A percentile compares a stretch with the other conserved stretches of the same genome.
phyloP scores from a whole-genome alignment of 2,329 filamentous ascomycete genomes.

The Fusarium drepaniforme region DNA sequence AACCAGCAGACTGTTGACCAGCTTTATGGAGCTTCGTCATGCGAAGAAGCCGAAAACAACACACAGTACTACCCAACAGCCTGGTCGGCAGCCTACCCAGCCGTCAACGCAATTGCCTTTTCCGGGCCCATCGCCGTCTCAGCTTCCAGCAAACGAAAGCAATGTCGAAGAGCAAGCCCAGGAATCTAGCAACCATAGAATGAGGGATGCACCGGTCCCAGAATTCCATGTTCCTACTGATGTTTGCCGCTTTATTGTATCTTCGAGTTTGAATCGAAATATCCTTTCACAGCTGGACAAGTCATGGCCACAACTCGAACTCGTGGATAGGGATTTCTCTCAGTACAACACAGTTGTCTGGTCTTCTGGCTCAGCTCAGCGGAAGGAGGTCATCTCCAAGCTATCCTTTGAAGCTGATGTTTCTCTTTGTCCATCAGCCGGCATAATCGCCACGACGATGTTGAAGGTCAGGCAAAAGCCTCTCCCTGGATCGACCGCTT shows the following conservation, averaged over 20 bases:
- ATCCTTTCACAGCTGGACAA: conserved; percentile 64
- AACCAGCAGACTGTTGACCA: conserved; percentile 45
- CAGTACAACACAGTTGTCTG: conserved; percentile 51
- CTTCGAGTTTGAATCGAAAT: conserved; percentile 59
- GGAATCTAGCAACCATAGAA: background rate
- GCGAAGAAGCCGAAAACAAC: conserved; percentile 39
- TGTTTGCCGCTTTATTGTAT: conserved; percentile 60
- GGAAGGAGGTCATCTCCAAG: conserved; percentile 47
- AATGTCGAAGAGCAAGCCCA: background rate
- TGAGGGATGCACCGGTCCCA: conserved; percentile 28
- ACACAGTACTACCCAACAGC: background rate
- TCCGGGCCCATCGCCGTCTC: background rate
- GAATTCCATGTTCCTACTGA: conserved; percentile 21
- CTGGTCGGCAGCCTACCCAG: background rate
- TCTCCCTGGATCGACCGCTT: conserved; percentile 63
- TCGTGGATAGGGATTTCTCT: conserved; percentile 73
- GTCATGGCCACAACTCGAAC: conserved; percentile 60
- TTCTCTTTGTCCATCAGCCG: conserved; percentile 75
- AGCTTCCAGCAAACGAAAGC: too few relatives aligned
- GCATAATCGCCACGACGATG: conserved; percentile 77
- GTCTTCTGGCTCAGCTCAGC: conserved; percentile 45
- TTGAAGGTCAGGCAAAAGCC: conserved; percentile 79
- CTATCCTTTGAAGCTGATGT: conserved; percentile 76
- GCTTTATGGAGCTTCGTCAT: conserved; percentile 49
- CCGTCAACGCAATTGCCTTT: background rate